Conservation (phyloP, 108 stramenopile species). For the Cyclotella choctawhatcheeana region DNA sequence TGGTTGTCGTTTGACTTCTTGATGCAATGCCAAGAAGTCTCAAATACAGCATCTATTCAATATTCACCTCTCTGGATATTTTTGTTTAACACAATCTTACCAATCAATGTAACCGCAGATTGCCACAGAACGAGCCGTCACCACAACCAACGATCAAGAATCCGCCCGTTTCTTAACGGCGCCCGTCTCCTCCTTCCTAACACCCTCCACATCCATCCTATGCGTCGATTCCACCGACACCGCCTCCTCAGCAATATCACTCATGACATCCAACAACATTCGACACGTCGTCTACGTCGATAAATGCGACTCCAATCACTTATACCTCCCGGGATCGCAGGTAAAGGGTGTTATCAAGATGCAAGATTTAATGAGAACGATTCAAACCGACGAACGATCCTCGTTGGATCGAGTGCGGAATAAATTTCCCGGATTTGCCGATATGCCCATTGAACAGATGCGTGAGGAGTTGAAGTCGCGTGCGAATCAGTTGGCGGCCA, state of each 20-base stretch:
- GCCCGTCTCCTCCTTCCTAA: constrained; percentile 73
- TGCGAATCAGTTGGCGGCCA: constrained; percentile 69
- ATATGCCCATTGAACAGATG: constrained; percentile 74
- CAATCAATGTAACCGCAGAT: too few relatives aligned
- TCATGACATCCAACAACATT: constrained; percentile 74
- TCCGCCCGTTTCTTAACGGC: constrained; percentile 73
- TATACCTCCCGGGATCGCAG: constrained; percentile 17
- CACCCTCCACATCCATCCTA: constrained; percentile 64
- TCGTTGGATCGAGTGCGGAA: constrained; percentile 63
- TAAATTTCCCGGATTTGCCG: constrained; percentile 74
- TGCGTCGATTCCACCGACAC: constrained; percentile 59
- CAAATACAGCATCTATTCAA: too few relatives aligned
- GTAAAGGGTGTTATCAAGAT: constrained; percentile 79
- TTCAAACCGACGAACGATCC: constrained; percentile 83
- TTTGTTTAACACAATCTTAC: too few relatives aligned
- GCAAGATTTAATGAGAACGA: constrained; percentile 79
- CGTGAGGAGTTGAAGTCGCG: constrained; percentile 74
- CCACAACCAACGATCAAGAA: constrained; percentile 66
- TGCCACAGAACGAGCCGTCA: constrained; percentile 67
- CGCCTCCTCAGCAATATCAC: constrained; percentile 77
- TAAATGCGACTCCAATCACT: constrained; percentile 37
- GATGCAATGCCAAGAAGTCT: too few relatives aligned
- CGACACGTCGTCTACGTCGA: constrained; percentile 78
- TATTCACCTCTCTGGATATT: too few relatives aligned
- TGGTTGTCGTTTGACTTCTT: too few relatives aligned